Base-by-base conservation (phyloP, 768 basidiomycete species). In the Auricularia cornea region DNA sequence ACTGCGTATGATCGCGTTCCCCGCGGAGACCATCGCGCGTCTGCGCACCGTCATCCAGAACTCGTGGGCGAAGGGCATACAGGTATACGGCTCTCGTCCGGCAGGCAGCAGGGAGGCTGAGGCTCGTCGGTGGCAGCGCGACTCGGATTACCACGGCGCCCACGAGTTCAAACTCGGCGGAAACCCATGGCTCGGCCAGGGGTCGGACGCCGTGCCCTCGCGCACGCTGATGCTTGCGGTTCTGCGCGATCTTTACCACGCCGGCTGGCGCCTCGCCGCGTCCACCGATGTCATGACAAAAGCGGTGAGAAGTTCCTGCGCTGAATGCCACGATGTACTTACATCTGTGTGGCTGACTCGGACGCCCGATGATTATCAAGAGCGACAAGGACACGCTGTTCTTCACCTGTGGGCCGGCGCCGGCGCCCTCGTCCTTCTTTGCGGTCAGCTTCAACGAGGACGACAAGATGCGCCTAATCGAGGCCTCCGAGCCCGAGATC, bases 381-480 rank as follows among this genome's bases (percentile, higher is more conserved):
- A 65, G 14, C 26, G 71, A 72, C 60, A 73, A 73, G 56, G 71
- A 72, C 59, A 70, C 70, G 6, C n/a, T 73, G 32, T 65, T 72
- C 61, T 69, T 72, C 59, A 65, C 64, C 54, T 48, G 28, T 4
- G 61, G 54, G 23, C 29, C 52, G 26, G 41, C 32, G 4, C 61
- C 62, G 18, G 32, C 51, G 6, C 62, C 52, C 11, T 63, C 66
- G 23, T 66, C 62, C 41, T 71, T 72, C 64, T 72, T 72, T 60
- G 59, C 68, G 5, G 61, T 72, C 3, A 64, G 61, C 16, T 72
- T 73, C 64, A 70, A 72, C 59, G 70, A 73, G 61, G 61, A 59
- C n/a, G 71, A 73, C 57, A 71, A 71, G 66, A 67, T 73, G 41
- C 64, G 72, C 48, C 44, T 72, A 11, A 72, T 73, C 38, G 70